Evolutionary conservation across 768 basidiomycete species (phyloP).

Genomic region (Hericium rajendrae): DNA sequence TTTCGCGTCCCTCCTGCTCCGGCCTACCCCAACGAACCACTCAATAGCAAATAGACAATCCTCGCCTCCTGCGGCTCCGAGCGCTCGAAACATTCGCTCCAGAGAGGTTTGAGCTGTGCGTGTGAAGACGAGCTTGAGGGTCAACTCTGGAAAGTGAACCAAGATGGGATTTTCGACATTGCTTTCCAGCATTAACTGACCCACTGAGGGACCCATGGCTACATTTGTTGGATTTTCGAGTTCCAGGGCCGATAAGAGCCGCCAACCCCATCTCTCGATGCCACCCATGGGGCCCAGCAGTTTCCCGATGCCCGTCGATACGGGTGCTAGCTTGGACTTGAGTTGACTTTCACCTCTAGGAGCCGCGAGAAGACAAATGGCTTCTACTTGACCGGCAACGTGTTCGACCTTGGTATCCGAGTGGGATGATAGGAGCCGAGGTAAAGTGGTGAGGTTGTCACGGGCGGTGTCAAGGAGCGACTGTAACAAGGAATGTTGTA

Average conservation of each 20-base stretch:
- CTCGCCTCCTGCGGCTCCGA: conserved; percentile 64
- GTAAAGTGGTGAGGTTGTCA: conserved; percentile 60
- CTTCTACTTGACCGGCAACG: conserved; percentile 54
- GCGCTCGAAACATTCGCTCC: conserved; percentile 59
- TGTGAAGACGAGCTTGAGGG: conserved; percentile 46
- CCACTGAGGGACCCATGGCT: conserved; percentile 36
- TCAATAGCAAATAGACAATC: conserved; percentile 68
- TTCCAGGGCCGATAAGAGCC: conserved; percentile 71
- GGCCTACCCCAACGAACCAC: conserved; percentile 61
- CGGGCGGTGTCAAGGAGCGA: conserved; percentile 51
- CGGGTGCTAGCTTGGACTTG: conserved; percentile 25
- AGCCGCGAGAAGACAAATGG: conserved; percentile 49
- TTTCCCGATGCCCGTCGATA: conserved; percentile 45
- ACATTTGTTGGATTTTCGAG: conserved; percentile 47
- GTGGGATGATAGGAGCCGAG: conserved; percentile 58
- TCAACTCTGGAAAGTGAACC: conserved; percentile 48
- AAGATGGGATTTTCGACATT: conserved; percentile 26
- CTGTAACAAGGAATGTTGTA: conserved; percentile 39
- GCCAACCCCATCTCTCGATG: conserved; percentile 90
- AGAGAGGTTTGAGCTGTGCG: conserved; percentile 44
- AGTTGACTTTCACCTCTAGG: background rate
- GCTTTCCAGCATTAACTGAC: conserved; percentile 48
- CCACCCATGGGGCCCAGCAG: conserved; percentile 76
- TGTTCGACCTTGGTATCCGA: conserved; percentile 72
- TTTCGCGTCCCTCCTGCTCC: conserved; percentile 31